phyloP scores from a whole-genome alignment of 306 rosid genomes.

The Cicer chorassanicum region DNA sequence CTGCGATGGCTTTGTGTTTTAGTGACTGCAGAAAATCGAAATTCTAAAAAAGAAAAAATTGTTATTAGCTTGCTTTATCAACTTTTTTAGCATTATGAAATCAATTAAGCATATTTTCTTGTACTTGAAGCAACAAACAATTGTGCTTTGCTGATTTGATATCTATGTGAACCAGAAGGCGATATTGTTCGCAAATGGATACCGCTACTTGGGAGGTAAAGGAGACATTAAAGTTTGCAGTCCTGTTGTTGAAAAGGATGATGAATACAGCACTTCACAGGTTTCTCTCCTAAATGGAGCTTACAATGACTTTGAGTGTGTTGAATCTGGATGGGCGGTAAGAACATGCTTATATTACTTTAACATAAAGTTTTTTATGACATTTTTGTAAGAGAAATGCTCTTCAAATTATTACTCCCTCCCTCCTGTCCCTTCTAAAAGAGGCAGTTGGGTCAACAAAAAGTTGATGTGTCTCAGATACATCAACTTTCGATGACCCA shows the following conservation, averaged over 20 bases:
- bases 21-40: background rate
- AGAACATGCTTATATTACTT: conserved; percentile 21
- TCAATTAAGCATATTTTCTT: background rate
- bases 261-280: conserved; percentile 67
- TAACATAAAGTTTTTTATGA: background rate
- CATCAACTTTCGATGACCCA: no score
- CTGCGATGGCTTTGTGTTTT: background rate
- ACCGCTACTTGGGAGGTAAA: conserved; percentile 62
- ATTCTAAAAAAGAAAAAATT: background rate
- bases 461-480: no score
- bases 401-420: background rate
- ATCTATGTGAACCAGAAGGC: conserved; percentile 55
- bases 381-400: conserved; percentile 8
- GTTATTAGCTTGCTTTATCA: background rate
- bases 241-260: conserved; percentile 60
- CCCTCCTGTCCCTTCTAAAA: no score
- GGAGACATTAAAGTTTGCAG: conserved; percentile 59
- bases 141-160: conserved; percentile 23
- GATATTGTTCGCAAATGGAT: conserved; percentile 51
- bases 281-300: conserved; percentile 61
- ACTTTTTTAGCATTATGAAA: background rate
- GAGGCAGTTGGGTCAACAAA: no score
- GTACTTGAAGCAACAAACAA: conserved; percentile 12
- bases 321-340: conserved; percentile 80
- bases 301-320: conserved; percentile 51